Conservation (phyloP, 768 basidiomycete genomes). For the Auriculariales sp. region DNA sequence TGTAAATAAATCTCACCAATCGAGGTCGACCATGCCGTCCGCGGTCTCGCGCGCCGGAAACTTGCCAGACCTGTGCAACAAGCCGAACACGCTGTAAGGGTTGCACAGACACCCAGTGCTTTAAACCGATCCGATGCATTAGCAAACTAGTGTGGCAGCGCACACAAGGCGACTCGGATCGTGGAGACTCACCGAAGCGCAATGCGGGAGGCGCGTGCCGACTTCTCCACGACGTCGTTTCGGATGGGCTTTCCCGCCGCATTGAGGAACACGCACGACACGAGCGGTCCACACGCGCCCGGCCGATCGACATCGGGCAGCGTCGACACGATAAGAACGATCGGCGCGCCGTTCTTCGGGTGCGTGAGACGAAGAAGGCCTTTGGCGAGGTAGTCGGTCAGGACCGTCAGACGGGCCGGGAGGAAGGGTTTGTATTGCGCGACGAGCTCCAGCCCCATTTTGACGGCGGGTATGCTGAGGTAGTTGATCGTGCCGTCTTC, state of each 20-base stretch:
- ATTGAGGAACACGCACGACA: constrained; percentile 19
- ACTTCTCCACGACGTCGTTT: background rate
- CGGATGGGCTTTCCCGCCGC: constrained; percentile 1
- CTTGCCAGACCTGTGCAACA: background rate
- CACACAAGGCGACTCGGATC: constrained; percentile 29
- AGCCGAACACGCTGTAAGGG: constrained; percentile 42
- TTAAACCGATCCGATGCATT: no score
- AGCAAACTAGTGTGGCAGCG: background rate
- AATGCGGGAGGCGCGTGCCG: background rate
- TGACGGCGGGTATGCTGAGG: constrained; percentile 57
- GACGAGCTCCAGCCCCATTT: constrained; percentile 63
- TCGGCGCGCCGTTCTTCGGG: constrained; percentile 33
- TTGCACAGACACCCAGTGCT: constrained; percentile 85
- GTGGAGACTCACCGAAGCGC: constrained; percentile 44
- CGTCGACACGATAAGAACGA: constrained; percentile 59
- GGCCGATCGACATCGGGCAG: constrained; percentile 44
- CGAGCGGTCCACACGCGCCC: constrained; percentile 35
- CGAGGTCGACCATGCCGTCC: background rate
- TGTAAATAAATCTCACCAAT: no score
- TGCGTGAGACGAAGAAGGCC: constrained; percentile 48
- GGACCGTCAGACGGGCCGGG: constrained; percentile 55
- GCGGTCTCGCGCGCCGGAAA: background rate
- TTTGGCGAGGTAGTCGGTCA: constrained; percentile 44
- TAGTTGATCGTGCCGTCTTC: constrained; percentile 85
- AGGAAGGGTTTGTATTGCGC: constrained; percentile 69